Percentiles rank a stretch among this genome's conserved stretches.
These are phyloP conservation scores for Tolypocladium album DNA, from an alignment of 2,329 filamentous ascomycete species.

Conservation along the genomic window DNA sequence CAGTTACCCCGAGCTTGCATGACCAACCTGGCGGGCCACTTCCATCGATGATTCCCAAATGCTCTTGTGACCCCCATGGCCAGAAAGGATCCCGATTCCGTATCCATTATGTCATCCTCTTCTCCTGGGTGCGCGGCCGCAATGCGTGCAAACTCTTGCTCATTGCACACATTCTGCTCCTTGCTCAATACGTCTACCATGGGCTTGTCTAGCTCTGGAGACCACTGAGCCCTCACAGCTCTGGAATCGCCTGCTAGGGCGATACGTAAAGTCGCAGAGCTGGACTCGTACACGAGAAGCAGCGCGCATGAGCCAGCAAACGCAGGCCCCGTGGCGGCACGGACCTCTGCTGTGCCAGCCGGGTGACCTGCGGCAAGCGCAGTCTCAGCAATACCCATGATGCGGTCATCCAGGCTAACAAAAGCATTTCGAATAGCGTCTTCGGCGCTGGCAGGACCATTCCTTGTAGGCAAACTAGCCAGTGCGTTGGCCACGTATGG, in stretches of 20 bases:
- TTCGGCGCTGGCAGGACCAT: background rate
- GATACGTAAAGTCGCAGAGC: background rate
- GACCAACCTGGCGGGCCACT: background rate
- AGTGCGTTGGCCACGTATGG: background rate
- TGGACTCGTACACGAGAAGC: background rate
- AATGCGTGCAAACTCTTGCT: background rate
- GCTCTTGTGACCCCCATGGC: background rate
- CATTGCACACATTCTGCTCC: background rate
- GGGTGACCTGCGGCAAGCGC: background rate
- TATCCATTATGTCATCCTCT: background rate
- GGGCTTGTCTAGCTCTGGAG: background rate
- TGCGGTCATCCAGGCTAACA: background rate
- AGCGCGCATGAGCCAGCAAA: background rate
- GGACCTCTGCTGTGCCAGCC: background rate
- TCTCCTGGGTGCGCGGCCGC: background rate
- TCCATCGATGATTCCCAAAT: background rate
- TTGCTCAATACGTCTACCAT: background rate
- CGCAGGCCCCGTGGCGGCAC: background rate
- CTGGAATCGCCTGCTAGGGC: background rate
- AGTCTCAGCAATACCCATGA: background rate
- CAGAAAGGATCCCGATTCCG: background rate
- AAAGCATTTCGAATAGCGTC: background rate
- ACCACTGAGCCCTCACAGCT: background rate
- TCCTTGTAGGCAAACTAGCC: background rate
- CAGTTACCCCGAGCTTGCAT: background rate